phyloP scores from a whole-genome alignment of 345 rosid genomes.

The Eucalyptus pauciflora region DNA sequence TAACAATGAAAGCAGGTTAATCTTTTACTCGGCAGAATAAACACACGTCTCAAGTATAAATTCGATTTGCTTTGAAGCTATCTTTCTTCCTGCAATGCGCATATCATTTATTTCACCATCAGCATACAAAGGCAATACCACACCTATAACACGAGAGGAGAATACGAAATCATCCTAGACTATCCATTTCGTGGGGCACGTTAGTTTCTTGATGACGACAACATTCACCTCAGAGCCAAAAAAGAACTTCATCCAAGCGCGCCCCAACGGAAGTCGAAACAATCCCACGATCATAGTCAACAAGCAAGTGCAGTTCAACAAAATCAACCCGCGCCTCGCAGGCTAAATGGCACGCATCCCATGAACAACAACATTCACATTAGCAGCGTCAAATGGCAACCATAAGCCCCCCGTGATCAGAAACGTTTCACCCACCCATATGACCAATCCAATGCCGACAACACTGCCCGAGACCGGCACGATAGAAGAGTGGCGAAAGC shows the following conservation, averaged over 20 bases:
- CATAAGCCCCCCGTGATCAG: background rate
- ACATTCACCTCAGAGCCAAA: background rate
- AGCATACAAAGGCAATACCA: background rate
- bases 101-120: background rate
- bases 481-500: background rate
- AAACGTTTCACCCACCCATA: background rate
- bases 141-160: background rate
- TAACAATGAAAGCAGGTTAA: background rate
- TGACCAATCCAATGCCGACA: background rate
- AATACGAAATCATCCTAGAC: background rate
- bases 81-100: background rate
- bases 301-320: background rate
- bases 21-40: background rate
- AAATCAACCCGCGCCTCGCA: background rate
- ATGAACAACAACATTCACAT: background rate
- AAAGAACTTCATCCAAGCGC: background rate
- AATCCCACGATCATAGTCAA: background rate
- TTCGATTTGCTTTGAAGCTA: background rate
- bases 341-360: background rate
- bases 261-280: background rate
- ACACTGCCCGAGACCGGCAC: background rate
- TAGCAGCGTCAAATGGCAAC: background rate
- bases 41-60: background rate
- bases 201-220: background rate
- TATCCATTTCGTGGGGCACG: background rate